These are phyloP conservation scores for Salinomyces thailandicus DNA, from an alignment of 2,329 filamentous ascomycete genomes.

Conservation along the genomic window DNA sequence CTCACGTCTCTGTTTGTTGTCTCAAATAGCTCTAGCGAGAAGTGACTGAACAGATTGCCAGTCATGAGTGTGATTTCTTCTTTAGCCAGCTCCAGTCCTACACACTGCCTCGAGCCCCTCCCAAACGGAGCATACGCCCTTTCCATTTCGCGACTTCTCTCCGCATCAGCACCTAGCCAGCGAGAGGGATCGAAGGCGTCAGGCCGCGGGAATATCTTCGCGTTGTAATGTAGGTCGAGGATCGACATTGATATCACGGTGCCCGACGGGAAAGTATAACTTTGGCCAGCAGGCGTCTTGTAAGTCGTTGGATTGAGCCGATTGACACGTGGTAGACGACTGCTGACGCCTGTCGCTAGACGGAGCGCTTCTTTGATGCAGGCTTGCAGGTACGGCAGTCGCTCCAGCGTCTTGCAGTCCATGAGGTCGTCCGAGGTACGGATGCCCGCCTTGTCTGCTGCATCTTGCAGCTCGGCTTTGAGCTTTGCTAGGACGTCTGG, in stretches of 20 bases:
- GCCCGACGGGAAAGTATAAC: conserved; percentile 16
- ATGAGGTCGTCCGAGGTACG: not conserved
- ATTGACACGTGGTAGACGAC: conserved; percentile 14
- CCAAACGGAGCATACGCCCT: conserved; percentile 25
- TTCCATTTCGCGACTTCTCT: conserved; percentile 11
- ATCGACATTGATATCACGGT: conserved; percentile 24
- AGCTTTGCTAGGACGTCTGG: conserved; percentile 26
- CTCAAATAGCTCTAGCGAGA: conserved; percentile 22
- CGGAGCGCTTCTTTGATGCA: conserved; percentile 16
- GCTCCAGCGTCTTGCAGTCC: conserved; percentile 5
- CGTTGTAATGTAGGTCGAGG: conserved; percentile 24
- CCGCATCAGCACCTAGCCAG: conserved; percentile 20
- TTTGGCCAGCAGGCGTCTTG: conserved; percentile 5
- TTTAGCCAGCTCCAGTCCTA: conserved; percentile 26
- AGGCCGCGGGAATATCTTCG: conserved; percentile 23
- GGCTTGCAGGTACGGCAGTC: conserved; percentile 14
- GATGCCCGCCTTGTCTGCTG: not conserved
- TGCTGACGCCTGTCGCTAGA: conserved; percentile 13
- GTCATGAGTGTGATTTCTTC: conserved; percentile 25
- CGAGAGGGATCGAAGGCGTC: conserved; percentile 24
- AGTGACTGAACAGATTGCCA: conserved; percentile 23
- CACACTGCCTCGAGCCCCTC: conserved; percentile 19
- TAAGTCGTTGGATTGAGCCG: conserved; percentile 11
- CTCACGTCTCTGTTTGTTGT: conserved; percentile 13
- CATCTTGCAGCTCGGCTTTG: conserved; percentile 27